phyloP scores from a whole-genome alignment of 2,329 filamentous ascomycete species.

The Fusarium staphyleae region DNA sequence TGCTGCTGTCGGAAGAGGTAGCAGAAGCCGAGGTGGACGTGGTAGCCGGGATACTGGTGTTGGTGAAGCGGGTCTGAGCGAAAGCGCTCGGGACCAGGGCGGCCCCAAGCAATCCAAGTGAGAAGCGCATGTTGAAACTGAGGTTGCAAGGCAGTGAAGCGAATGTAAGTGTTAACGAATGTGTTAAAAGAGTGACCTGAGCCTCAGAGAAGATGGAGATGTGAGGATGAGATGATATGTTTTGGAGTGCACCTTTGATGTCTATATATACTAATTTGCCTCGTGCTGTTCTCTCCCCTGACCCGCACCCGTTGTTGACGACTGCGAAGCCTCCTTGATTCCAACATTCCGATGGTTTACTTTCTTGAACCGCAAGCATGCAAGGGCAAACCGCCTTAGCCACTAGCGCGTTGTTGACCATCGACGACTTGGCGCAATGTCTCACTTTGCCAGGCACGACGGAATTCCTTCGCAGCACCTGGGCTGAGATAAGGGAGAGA shows the following conservation, averaged over 20 bases:
- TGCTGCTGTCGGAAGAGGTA: not conserved
- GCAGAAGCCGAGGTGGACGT: not conserved
- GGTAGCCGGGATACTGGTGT: slow-evolving; percentile 12
- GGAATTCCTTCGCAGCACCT: not conserved
- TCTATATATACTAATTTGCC: slow-evolving; percentile 20
- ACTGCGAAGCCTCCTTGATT: slow-evolving; percentile 11
- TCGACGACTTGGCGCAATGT: slow-evolving; percentile 7
- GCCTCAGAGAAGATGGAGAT: slow-evolving; percentile 25
- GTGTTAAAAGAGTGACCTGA: slow-evolving; percentile 31
- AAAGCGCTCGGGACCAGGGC: slow-evolving; percentile 17
- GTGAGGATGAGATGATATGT: slow-evolving; percentile 28
- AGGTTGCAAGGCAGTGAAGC: slow-evolving; percentile 4
- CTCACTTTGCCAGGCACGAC: slow-evolving; percentile 12
- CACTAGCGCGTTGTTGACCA: not conserved
- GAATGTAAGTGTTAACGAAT: slow-evolving; percentile 13
- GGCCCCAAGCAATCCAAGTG: slow-evolving; percentile 15
- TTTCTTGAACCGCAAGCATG: slow-evolving; percentile 21
- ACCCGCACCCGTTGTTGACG: not conserved
- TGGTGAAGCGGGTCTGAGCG: slow-evolving; percentile 28
- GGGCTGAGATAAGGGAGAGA: not conserved
- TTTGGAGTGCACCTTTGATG: slow-evolving; percentile 5
- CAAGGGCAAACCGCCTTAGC: slow-evolving; percentile 17
- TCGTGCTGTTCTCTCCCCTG: too few relatives aligned
- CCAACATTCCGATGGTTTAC: slow-evolving; percentile 15
- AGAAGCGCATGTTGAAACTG: slow-evolving; percentile 25